Percentiles rank a stretch among this genome's conserved stretches.
Conservation (phyloP, 345 rosid genomes). For the Eutrema japonicum region DNA sequence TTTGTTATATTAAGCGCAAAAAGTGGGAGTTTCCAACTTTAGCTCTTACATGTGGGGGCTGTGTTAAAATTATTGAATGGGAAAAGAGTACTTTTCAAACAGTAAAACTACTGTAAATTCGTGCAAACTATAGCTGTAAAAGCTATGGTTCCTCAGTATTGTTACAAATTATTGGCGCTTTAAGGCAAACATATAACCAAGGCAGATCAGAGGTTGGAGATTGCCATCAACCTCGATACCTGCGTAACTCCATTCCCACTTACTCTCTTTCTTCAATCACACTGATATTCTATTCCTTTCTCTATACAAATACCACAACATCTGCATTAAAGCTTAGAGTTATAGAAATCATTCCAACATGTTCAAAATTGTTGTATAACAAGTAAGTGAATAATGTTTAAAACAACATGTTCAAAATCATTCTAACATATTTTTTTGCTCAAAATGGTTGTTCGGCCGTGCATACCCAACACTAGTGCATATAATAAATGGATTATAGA, state of each 20-base stretch:
- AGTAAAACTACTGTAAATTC: slow-evolving; percentile 39
- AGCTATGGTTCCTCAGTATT: slow-evolving; percentile 13
- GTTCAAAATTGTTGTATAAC: background rate
- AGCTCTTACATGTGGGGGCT: slow-evolving; percentile 45
- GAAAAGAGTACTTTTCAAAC: slow-evolving; percentile 38
- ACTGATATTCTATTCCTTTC: background rate
- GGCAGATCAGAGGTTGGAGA: slow-evolving; percentile 41
- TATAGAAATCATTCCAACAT: background rate
- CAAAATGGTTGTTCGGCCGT: background rate
- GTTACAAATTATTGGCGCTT: slow-evolving; percentile 39
- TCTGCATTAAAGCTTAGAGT: background rate
- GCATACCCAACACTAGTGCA: background rate
- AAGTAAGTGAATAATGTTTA: background rate
- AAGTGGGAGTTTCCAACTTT: slow-evolving; percentile 37
- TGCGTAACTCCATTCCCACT: slow-evolving; percentile 37
- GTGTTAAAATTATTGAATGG: slow-evolving; percentile 37
- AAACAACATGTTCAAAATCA: too few species aligned
- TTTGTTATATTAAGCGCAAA: slow-evolving; percentile 7
- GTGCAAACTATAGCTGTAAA: slow-evolving; percentile 46
- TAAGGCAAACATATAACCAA: slow-evolving; percentile 27
- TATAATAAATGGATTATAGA: too few species aligned
- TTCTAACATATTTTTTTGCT: background rate
- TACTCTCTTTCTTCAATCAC: slow-evolving; percentile 13
- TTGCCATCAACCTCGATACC: slow-evolving; percentile 45
- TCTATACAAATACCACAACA: background rate